A percentile compares a stretch with the other conserved stretches of the same genome.
These are phyloP conservation scores for Butyriboletus pseudospeciosus DNA, from an alignment of 1,284 basidiomycete genomes.

Conservation along the genomic window DNA sequence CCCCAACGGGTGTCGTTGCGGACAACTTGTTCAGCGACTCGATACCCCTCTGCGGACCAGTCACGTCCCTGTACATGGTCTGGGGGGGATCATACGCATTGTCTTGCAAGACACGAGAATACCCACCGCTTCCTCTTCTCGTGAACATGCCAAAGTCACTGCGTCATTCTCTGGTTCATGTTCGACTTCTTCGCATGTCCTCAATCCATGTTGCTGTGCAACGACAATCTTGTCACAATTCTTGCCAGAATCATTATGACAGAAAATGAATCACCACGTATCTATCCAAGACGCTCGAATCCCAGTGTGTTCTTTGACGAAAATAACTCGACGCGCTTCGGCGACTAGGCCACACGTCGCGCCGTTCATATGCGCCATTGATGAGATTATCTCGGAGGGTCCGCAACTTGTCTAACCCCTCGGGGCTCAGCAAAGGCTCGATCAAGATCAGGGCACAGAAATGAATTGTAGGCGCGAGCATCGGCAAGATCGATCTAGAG, in stretches of 20 bases:
- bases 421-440: conserved; percentile 53
- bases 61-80: conserved; percentile 31
- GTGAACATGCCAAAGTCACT: conserved; percentile 50
- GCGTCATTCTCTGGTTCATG: conserved; percentile 29
- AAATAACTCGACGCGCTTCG: conserved; percentile 38
- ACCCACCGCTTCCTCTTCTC: conserved; percentile 53
- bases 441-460: conserved; percentile 50
- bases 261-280: conserved; percentile 42
- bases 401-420: conserved; percentile 39
- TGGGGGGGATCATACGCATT: conserved; percentile 1
- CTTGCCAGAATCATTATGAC: background rate
- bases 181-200: conserved; percentile 33
- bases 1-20: conserved; percentile 40
- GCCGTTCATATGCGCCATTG: conserved; percentile 42
- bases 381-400: conserved; percentile 41
- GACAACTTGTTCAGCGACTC: conserved; percentile 40
- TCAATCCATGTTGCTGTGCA: conserved; percentile 44
- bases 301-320: conserved; percentile 41
- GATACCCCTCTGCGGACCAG: conserved; percentile 48
- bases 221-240: background rate
- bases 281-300: conserved; percentile 41
- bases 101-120: background rate
- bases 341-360: conserved; percentile 46
- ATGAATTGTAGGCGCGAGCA: conserved; percentile 37
- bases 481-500: conserved; percentile 48